A percentile compares a stretch with the other conserved stretches of the same genome.
phyloP scores from a whole-genome alignment of 345 rosid genomes.

The Eucalyptus polybractea region DNA sequence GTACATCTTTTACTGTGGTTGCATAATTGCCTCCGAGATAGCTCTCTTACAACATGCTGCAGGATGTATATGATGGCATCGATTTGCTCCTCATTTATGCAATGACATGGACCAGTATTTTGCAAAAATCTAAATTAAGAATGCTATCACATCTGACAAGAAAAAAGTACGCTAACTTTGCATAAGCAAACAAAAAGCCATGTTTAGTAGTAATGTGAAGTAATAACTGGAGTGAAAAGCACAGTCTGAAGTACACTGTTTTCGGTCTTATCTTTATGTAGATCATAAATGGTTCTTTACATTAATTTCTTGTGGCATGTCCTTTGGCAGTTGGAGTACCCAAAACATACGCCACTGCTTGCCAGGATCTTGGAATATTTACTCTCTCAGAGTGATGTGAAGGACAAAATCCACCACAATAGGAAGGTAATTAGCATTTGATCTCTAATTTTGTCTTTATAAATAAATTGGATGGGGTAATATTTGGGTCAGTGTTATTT shows the following conservation, averaged over 20 bases:
- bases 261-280: neutral
- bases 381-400: conserved; percentile 43
- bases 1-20: neutral
- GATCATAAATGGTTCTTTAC: neutral
- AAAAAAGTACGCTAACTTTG: neutral
- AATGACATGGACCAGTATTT: neutral
- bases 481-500: neutral
- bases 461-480: neutral
- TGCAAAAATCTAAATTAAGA: neutral
- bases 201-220: neutral
- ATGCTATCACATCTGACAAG: neutral
- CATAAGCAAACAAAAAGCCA: neutral
- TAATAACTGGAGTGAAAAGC: neutral
- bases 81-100: neutral
- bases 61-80: neutral
- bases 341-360: conserved; percentile 63
- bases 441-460: neutral
- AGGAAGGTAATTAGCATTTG: conserved; percentile 39
- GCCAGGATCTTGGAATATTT: conserved; percentile 79
- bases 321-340: conserved; percentile 70
- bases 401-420: conserved; percentile 48
- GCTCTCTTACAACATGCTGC: neutral
- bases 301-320: conserved; percentile 3
- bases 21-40: neutral
- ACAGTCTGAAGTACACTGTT: neutral